phyloP scores from a whole-genome alignment of 2,329 filamentous ascomycete species.

The Microascus cirrosus region DNA sequence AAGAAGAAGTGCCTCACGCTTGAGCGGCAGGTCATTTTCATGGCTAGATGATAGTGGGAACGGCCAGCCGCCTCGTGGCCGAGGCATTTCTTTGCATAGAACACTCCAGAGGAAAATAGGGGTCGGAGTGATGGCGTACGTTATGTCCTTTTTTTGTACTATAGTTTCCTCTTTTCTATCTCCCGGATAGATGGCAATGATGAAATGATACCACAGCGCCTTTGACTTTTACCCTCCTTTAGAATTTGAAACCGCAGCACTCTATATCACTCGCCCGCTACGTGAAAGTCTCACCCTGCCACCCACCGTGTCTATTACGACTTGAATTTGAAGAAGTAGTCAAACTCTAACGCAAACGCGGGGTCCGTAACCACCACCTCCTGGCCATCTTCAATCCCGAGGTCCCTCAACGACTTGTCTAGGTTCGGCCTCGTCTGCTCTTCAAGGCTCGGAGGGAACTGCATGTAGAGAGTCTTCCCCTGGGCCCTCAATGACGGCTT shows the following conservation, averaged over 20 bases:
- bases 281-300: neutral
- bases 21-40: slow-evolving; percentile 58
- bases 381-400: slow-evolving; percentile 66
- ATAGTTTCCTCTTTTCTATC: neutral
- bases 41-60: slow-evolving; percentile 32
- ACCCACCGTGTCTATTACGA: slow-evolving; percentile 3
- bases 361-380: slow-evolving; percentile 89
- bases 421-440: slow-evolving; percentile 78
- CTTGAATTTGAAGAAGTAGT: slow-evolving; percentile 41
- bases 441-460: slow-evolving; percentile 69
- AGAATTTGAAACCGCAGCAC: neutral
- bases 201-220: neutral
- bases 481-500: slow-evolving; percentile 75
- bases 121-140: neutral
- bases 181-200: neutral
- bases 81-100: neutral
- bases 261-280: neutral
- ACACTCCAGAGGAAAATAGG: neutral
- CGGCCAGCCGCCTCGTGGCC: neutral
- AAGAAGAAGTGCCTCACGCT: slow-evolving; percentile 74
- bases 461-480: slow-evolving; percentile 82
- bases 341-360: slow-evolving; percentile 66
- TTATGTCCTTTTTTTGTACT: neutral
- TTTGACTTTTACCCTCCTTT: neutral
- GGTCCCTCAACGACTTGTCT: slow-evolving; percentile 60